Conservation (phyloP, 768 basidiomycete species). For the Tremella mesenterica region DNA sequence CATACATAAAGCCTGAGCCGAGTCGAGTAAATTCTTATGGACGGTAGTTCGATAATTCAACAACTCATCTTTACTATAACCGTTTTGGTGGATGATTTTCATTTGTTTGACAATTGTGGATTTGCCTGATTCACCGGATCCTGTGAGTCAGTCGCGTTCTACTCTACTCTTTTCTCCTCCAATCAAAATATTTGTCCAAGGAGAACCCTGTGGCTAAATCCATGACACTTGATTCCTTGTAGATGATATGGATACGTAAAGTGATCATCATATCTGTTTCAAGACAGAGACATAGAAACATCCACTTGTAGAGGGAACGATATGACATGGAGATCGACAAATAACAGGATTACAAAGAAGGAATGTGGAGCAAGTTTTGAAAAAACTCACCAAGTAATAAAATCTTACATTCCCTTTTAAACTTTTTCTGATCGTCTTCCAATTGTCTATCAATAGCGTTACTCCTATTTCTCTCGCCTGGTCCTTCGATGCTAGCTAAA, state of each 20-base stretch:
- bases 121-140: conserved; percentile 91
- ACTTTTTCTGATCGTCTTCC: conserved; percentile 73
- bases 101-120: conserved; percentile 96
- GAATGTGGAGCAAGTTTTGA: background rate
- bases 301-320: no score
- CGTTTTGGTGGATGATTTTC: conserved; percentile 95
- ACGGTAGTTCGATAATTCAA: conserved; percentile 53
- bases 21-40: conserved; percentile 64
- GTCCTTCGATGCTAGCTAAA: conserved; percentile 18
- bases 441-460: conserved; percentile 66
- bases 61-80: conserved; percentile 71
- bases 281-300: no score
- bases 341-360: no score
- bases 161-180: no score
- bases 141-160: conserved; percentile 47
- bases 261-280: no score
- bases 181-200: no score
- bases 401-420: conserved; percentile 85
- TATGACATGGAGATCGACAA: no score
- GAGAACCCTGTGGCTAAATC: no score
- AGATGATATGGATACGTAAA: no score
- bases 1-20: conserved; percentile 71
- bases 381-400: conserved; percentile 66
- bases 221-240: no score
- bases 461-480: conserved; percentile 34